A percentile compares a stretch with the other conserved stretches of the same genome.
Evolutionary conservation across 176 grass and related monocot species (phyloP).

Genomic region (Thinopyrum elongatum): DNA sequence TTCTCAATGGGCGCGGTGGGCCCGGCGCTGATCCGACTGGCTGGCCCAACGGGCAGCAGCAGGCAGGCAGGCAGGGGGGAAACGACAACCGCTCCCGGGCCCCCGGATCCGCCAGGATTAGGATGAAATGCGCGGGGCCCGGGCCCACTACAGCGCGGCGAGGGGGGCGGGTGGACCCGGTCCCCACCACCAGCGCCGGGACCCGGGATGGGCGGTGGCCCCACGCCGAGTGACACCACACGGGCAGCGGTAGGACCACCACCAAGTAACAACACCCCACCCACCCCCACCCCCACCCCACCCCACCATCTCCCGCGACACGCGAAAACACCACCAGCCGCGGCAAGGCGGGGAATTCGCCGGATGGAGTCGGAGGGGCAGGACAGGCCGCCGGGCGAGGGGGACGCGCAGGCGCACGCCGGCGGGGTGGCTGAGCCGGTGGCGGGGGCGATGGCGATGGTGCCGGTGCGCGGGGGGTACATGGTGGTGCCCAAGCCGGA

Average conservation of each 20-base stretch:
- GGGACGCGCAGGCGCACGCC: not conserved
- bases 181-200: slow-evolving; percentile 37
- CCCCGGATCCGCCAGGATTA: slow-evolving; percentile 43
- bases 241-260: slow-evolving; percentile 6
- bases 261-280: slow-evolving; percentile 39
- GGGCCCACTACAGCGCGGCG: slow-evolving; percentile 37
- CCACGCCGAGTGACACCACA: slow-evolving; percentile 49
- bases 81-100: slow-evolving; percentile 44
- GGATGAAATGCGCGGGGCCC: slow-evolving; percentile 25
- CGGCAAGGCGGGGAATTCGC: slow-evolving; percentile 3
- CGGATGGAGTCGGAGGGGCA: slow-evolving; percentile 53
- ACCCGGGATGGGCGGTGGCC: slow-evolving; percentile 39
- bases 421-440: not conserved
- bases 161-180: slow-evolving; percentile 11
- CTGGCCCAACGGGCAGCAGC: slow-evolving; percentile 20
- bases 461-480: slow-evolving; percentile 49
- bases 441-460: slow-evolving; percentile 27
- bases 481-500: slow-evolving; percentile 82
- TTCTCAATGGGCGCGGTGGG: not conserved
- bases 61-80: not conserved
- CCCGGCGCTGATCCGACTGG: not conserved
- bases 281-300: not conserved
- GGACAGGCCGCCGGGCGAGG: slow-evolving; percentile 41
- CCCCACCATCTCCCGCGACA: slow-evolving; percentile 30
- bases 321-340: slow-evolving; percentile 28